Conservation (phyloP, 495 filamentous ascomycete species). For the Podospora conica region DNA sequence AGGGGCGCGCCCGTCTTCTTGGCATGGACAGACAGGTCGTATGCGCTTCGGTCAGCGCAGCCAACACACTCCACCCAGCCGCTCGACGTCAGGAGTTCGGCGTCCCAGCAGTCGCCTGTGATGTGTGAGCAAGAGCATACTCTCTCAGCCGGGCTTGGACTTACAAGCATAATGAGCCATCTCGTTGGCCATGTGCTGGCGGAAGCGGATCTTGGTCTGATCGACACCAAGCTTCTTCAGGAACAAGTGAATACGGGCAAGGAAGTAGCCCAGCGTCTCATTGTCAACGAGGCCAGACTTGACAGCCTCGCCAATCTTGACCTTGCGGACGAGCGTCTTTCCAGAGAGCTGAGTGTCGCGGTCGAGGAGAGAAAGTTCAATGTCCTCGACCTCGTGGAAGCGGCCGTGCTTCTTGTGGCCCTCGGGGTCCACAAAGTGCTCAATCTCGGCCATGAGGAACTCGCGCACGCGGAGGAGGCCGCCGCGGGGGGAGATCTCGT, state of each 20-base stretch:
- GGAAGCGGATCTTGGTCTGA: conserved; percentile 66
- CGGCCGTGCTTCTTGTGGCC: conserved; percentile 63
- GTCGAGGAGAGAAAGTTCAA: conserved; percentile 63
- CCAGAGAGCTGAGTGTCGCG: conserved; percentile 67
- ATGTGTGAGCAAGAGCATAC: background rate
- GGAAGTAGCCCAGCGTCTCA: conserved; percentile 83
- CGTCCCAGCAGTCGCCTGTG: conserved; percentile 70
- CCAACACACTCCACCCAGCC: conserved; percentile 87
- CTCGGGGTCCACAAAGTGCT: conserved; percentile 72
- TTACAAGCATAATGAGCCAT: conserved; percentile 64
- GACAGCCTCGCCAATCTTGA: conserved; percentile 67
- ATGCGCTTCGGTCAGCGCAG: conserved; percentile 76
- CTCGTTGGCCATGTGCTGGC: conserved; percentile 80
- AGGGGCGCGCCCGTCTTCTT: conserved; percentile 75
- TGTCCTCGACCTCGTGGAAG: conserved; percentile 59
- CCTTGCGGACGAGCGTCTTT: conserved; percentile 52
- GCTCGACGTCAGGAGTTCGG: conserved; percentile 68
- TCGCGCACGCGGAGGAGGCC: conserved; percentile 74
- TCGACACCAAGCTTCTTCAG: conserved; percentile 65
- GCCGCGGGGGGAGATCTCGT: conserved; percentile 69
- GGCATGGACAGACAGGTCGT: conserved; percentile 71
- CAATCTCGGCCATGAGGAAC: conserved; percentile 79
- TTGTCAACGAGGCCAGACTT: conserved; percentile 65
- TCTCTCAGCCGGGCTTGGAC: background rate
- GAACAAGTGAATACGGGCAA: conserved; percentile 72